Evolutionary conservation across 1,284 basidiomycete species (phyloP).

Genomic region (Pseudozyma pruni): DNA sequence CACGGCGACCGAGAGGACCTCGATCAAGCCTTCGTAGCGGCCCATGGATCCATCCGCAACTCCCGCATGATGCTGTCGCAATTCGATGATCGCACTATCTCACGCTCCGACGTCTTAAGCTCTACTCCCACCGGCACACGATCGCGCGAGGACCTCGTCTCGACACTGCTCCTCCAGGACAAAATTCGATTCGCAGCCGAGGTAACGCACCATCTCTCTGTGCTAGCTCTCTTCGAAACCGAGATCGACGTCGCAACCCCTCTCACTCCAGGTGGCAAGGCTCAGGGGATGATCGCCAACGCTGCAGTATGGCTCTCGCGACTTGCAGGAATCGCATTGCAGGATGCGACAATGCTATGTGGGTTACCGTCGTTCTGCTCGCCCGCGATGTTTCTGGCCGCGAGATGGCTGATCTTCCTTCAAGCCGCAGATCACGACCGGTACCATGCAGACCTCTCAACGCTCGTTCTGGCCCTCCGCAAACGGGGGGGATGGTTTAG

Average conservation of each 20-base stretch:
- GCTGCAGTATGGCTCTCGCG: conserved; percentile 32
- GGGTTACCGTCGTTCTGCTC: conserved; percentile 24
- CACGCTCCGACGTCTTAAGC: conserved; percentile 8
- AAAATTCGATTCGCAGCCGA: conserved; percentile 26
- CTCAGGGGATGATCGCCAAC: conserved; percentile 19
- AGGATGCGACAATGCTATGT: conserved; percentile 2
- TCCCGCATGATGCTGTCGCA: conserved; percentile 34
- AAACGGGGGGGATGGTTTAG: conserved; percentile 11
- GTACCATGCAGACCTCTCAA: conserved; percentile 18
- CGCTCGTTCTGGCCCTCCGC: conserved; percentile 9
- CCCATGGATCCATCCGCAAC: conserved; percentile 26
- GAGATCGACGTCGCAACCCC: conserved; percentile 12
- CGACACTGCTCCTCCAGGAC: conserved; percentile 20
- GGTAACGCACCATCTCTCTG: conserved; percentile 26
- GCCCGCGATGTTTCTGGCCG: conserved; percentile 19
- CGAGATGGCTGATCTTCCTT: conserved; percentile 26
- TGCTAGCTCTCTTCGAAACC: conserved; percentile 26
- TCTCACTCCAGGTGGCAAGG: not conserved
- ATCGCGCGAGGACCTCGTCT: conserved; percentile 7
- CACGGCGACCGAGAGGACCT: too few species aligned
- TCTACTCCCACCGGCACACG: not conserved
- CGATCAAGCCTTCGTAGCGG: conserved; percentile 8
- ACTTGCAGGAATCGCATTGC: conserved; percentile 27
- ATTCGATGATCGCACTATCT: conserved; percentile 15
- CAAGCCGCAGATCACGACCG: conserved; percentile 12